phyloP scores from a whole-genome alignment of 345 rosid species.

The Brassica incana region DNA sequence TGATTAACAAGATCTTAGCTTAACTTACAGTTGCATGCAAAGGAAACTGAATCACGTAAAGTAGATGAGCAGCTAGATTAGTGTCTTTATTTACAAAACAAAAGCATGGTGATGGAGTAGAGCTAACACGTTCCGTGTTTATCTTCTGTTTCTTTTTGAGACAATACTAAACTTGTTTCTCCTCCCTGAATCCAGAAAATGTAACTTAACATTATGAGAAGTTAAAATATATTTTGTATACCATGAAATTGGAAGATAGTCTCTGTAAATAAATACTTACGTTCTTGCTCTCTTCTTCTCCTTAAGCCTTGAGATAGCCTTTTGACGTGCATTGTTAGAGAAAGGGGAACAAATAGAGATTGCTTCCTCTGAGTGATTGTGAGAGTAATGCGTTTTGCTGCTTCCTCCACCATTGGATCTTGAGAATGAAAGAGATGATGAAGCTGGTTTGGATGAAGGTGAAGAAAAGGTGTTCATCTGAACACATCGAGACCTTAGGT shows the following conservation, averaged over 20 bases:
- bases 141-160: neutral
- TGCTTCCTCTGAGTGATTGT: conserved; percentile 40
- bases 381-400: conserved; percentile 39
- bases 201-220: neutral
- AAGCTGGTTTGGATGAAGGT: conserved; percentile 40
- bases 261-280: conserved; percentile 42
- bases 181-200: conserved; percentile 31
- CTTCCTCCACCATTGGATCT: conserved; percentile 44
- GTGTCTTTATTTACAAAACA: conserved; percentile 39
- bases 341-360: conserved; percentile 41
- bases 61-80: conserved; percentile 17
- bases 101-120: neutral
- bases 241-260: neutral
- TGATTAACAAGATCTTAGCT: neutral
- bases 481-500: neutral
- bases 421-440: conserved; percentile 48
- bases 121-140: neutral
- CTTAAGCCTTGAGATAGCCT: conserved; percentile 56
- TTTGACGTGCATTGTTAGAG: conserved; percentile 42
- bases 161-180: conserved; percentile 30
- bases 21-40: conserved; percentile 11
- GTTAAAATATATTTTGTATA: neutral
- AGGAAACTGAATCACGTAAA: conserved; percentile 24
- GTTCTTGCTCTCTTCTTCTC: conserved; percentile 62
- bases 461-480: neutral